Base-by-base conservation (phyloP, 2,329 filamentous ascomycete genomes). In the Curvularia hawaiiensis region DNA sequence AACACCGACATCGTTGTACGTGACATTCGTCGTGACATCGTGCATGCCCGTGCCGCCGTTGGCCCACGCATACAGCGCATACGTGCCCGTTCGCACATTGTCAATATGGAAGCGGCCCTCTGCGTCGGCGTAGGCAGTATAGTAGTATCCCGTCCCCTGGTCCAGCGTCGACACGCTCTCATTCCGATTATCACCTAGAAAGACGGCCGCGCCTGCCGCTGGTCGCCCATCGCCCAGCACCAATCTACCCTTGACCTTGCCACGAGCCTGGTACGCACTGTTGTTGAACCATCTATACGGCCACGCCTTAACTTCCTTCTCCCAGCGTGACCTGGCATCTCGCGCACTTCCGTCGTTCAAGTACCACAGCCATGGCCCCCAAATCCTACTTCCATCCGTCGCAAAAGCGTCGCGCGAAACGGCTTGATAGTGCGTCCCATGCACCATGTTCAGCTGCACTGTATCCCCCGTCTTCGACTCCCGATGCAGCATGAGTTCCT, bases 371-470 rank as follows among this genome's bases (percentile, higher is more conserved):
- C 74, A 77, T 0, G 75, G 75, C 0, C 75, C 75, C 74, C 74
- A 77, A 26, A 69, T 62, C 50, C 75, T 76, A 28, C 22, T 11
- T 26, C 70, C 71, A 28, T 31, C 30, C 11, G 76, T 73, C 0
- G 78, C 65, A 51, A 75, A 75, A 1, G 61, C 55, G 50, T 75
- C 73, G 24, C 64, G 68, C 0, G 70, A 68, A 2, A 66, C 46
- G 30, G 72, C 71, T 51, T 74, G 72, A 62, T 66, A 76, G 46
- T 76, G 73, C 0, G 82, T 83, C 33, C 82, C 82, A 61, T 84
- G 82, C 33, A 84, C 76, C 79, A 84, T 83, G 66, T 84, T 84
- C 38, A 84, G 71, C 58, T 83, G 80, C 2, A 84, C 82, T 1
- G 77, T 76, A 57, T 84, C 82, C 5, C 82, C 82, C 0, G 81